phyloP scores from a whole-genome alignment of 768 basidiomycete genomes.

The Rhodotorula graminis region DNA sequence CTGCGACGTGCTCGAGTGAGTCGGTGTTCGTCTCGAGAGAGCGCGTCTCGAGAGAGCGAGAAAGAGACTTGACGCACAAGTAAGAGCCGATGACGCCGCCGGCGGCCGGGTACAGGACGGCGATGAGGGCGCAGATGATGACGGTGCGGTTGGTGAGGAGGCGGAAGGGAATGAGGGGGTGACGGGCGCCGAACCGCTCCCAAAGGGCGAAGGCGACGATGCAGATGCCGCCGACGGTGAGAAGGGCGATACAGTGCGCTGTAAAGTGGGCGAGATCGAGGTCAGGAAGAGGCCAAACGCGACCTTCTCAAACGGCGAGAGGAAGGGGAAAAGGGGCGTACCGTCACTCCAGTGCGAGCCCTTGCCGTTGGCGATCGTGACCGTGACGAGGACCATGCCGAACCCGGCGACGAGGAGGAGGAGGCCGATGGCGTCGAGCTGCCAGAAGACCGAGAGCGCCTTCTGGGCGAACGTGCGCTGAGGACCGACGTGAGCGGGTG shows the following conservation, averaged over 20 bases:
- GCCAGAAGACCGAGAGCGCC: conserved; percentile 42
- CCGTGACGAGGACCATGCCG: conserved; percentile 45
- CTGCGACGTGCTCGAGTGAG: background rate
- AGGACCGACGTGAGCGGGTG: background rate
- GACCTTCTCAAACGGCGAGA: too few relatives aligned
- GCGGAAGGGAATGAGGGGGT: conserved; percentile 45
- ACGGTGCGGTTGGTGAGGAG: conserved; percentile 45
- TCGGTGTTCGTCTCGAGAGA: rapidly evolving
- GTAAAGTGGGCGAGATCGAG: too few relatives aligned
- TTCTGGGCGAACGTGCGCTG: conserved; percentile 8
- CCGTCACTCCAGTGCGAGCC: conserved; percentile 43
- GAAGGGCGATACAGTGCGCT: conserved; percentile 45
- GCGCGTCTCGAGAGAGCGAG: too few relatives aligned
- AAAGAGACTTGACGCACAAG: conserved; percentile 10
- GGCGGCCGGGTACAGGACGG: conserved; percentile 44
- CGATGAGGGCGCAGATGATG: conserved; percentile 43
- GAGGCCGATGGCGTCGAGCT: conserved; percentile 46
- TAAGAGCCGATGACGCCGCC: conserved; percentile 36
- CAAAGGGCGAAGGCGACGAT: conserved; percentile 42
- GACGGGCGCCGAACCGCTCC: conserved; percentile 44
- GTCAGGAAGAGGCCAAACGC: background rate
- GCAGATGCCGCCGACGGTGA: conserved; percentile 41
- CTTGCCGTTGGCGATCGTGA: conserved; percentile 45
- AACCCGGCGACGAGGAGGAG: conserved; percentile 43
- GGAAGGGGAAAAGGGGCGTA: background rate